Percentiles rank a stretch among this genome's conserved stretches.
Conservation (phyloP, 495 filamentous ascomycete genomes). For the Cryomyces minteri region DNA sequence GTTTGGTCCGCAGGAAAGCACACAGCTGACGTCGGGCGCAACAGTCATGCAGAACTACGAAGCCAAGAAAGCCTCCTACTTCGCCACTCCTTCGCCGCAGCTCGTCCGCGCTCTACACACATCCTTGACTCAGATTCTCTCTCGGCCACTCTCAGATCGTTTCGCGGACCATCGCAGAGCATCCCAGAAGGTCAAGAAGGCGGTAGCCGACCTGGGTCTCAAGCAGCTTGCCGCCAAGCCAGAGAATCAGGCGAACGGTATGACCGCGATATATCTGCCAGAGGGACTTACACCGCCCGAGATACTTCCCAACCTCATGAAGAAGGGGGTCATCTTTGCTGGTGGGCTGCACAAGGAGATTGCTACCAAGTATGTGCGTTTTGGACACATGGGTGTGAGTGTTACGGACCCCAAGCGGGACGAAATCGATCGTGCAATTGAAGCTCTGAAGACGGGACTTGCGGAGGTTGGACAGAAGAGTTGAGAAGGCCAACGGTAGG, state of each 20-base stretch:
- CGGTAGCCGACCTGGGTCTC: slow-evolving; percentile 59
- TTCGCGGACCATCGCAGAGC: slow-evolving; percentile 60
- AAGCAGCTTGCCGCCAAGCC: slow-evolving; percentile 69
- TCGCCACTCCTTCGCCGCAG: slow-evolving; percentile 90
- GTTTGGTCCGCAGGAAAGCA: background rate
- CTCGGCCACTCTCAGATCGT: slow-evolving; percentile 53
- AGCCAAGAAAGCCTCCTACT: slow-evolving; percentile 90
- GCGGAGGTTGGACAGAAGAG: slow-evolving; percentile 40
- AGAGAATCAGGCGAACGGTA: slow-evolving; percentile 85
- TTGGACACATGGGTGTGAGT: slow-evolving; percentile 94
- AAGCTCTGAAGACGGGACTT: slow-evolving; percentile 54
- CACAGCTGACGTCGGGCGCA: slow-evolving; percentile 1
- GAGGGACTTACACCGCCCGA: slow-evolving; percentile 63
- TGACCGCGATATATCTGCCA: slow-evolving; percentile 94
- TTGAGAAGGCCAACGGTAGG: background rate
- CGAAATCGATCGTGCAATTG: slow-evolving; percentile 70
- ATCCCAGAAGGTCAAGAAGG: slow-evolving; percentile 68
- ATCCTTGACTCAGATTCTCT: slow-evolving; percentile 70
- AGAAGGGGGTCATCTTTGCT: slow-evolving; percentile 86
- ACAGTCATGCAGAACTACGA: slow-evolving; percentile 96
- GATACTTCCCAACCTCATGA: slow-evolving; percentile 66
- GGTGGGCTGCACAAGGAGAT: slow-evolving; percentile 85
- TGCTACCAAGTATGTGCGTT: slow-evolving; percentile 50
- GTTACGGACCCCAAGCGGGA: slow-evolving; percentile 43
- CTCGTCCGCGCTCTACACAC: slow-evolving; percentile 90